Evolutionary conservation across 2,329 filamentous ascomycete genomes (phyloP), one percentile per base, ranked within the genome.

Genomic region (Penicillium capsulatum): DNA sequence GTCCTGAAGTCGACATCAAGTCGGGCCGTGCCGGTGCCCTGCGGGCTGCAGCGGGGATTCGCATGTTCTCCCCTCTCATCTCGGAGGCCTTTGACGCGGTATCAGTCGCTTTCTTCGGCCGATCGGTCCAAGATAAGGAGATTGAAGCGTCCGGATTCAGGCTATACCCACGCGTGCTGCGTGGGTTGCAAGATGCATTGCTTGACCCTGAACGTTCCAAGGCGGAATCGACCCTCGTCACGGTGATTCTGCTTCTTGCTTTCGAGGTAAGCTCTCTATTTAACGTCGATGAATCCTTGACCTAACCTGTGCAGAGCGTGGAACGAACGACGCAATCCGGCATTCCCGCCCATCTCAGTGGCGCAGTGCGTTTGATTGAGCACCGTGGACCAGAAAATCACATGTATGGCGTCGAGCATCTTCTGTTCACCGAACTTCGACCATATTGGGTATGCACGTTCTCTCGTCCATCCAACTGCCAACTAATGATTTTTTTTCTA

Each of bases 391-490:
- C 64, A 0, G 62, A 65, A 34, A 65, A 60, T 24, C 64, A 67
- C 42, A 60, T 66, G 35, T 60, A 63, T 40, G 64, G 64, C 1
- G 60, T 67, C 2, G 64, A 67, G 33, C 64, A 67, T 50, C 45
- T 64, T 3, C 38, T 66, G 5, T 67, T 63, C 31, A 61, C 62
- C 2, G 64, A 67, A 33, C 48, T 67, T 16, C 57, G 64, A 16
- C 64, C 64, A 9, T 67, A 66, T 35, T 66, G 63, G 63, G 63
- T 66, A 54, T 37, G 57, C n/a, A n/a, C n/a, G n/a, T n/a, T n/a
- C n/a, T n/a, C n/a, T n/a, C n/a, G n/a, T n/a, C n/a, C n/a, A n/a
- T n/a, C n/a, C 9, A 10, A 27, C 16, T 7, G 5, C 11, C 10
- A 14, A 36, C 35, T 48, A 32, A 44, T 31, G 13, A n/a, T n/a